These are phyloP conservation scores for Saturnispora dispora DNA, from an alignment of 805 yeast genomes.

Conservation along the genomic window DNA sequence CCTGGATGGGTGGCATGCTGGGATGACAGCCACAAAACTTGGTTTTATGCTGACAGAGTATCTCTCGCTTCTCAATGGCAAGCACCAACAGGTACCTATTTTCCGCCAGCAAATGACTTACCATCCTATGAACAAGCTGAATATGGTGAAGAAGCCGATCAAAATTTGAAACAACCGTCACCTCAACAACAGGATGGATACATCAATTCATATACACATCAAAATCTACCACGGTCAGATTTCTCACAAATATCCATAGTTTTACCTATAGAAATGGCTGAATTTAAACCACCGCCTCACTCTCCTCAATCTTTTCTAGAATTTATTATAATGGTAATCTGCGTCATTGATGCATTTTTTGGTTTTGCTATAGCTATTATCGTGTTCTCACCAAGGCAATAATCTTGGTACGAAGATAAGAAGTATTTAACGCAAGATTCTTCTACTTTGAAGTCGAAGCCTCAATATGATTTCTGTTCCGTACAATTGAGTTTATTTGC, in stretches of 20 bases:
- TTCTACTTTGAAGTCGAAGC: too few species aligned
- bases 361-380: too few species aligned
- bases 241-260: too few species aligned
- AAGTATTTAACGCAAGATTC: too few species aligned
- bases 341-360: too few species aligned
- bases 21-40: not conserved
- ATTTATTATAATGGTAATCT: too few species aligned
- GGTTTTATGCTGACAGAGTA: not conserved
- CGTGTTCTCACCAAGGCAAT: too few species aligned
- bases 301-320: too few species aligned
- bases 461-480: too few species aligned
- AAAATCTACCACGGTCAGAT: not conserved
- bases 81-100: not conserved
- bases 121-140: not conserved
- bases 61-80: not conserved
- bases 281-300: not conserved
- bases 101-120: not conserved
- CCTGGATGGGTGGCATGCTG: not conserved
- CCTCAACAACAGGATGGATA: not conserved
- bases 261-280: not conserved
- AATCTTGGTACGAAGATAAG: too few species aligned
- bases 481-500: too few species aligned
- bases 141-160: not conserved
- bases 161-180: too few species aligned
- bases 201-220: not conserved